Conservation (phyloP, 768 basidiomycete genomes). For the Exidia glandulosa region DNA sequence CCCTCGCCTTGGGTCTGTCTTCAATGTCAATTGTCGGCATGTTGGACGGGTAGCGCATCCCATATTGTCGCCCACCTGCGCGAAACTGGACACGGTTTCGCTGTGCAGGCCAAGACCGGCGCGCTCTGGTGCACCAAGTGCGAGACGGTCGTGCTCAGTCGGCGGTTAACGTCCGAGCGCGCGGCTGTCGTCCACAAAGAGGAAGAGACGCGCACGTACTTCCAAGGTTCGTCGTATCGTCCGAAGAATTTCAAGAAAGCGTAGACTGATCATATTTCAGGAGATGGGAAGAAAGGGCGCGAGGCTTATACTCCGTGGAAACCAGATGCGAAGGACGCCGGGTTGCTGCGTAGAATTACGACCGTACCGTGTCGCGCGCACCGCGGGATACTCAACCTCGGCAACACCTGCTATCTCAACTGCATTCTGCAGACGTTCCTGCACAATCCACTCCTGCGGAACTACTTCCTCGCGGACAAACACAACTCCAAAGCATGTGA, state of each 20-base stretch:
- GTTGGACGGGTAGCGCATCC: conserved; percentile 40
- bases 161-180: conserved; percentile 36
- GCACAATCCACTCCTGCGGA: conserved; percentile 80
- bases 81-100: conserved; percentile 51
- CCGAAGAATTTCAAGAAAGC: conserved; percentile 20
- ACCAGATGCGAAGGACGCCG: conserved; percentile 29
- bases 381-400: conserved; percentile 78
- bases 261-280: conserved; percentile 1
- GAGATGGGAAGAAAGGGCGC: conserved; percentile 29
- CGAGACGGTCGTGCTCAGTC: conserved; percentile 62
- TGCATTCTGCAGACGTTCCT: conserved; percentile 82
- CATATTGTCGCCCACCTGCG: conserved; percentile 51
- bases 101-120: conserved; percentile 66
- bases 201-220: conserved; percentile 52
- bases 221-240: conserved; percentile 34
- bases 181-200: conserved; percentile 33
- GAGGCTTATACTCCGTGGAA: conserved; percentile 42
- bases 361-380: conserved; percentile 62
- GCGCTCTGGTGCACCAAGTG: conserved; percentile 63
- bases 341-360: conserved; percentile 37
- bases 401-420: conserved; percentile 91
- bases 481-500: conserved; percentile 71
- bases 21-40: conserved; percentile 58
- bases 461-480: conserved; percentile 83
- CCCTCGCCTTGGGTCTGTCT: conserved; percentile 63